Percentiles rank a stretch among this genome's conserved stretches.
These are phyloP conservation scores for Candida tunisiensis DNA, from an alignment of 1,139 yeast species.

Conservation along the genomic window DNA sequence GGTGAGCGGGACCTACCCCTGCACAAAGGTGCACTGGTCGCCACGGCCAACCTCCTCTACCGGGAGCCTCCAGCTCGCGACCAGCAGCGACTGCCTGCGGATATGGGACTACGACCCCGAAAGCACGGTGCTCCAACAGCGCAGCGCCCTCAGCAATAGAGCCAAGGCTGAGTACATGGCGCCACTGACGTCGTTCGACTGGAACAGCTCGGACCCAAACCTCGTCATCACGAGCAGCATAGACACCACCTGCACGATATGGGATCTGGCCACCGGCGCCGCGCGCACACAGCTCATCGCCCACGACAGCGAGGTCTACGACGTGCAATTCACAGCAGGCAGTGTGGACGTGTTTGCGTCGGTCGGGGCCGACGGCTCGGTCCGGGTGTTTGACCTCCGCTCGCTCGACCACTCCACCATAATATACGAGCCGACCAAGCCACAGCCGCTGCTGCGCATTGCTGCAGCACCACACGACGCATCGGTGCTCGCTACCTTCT, in stretches of 20 bases:
- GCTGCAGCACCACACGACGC: slow-evolving; percentile 66
- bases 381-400: slow-evolving; percentile 79
- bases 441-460: slow-evolving; percentile 53
- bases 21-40: slow-evolving; percentile 61
- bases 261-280: slow-evolving; percentile 68
- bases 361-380: slow-evolving; percentile 92
- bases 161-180: slow-evolving; percentile 18
- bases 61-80: slow-evolving; percentile 30
- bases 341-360: slow-evolving; percentile 74
- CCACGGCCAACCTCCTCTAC: slow-evolving; percentile 21
- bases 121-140: slow-evolving; percentile 23
- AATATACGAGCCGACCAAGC: slow-evolving; percentile 54
- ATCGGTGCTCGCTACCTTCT: slow-evolving; percentile 72
- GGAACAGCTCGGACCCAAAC: slow-evolving; percentile 64
- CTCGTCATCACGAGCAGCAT: slow-evolving; percentile 72
- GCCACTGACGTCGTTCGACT: slow-evolving; percentile 89
- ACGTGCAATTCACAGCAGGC: slow-evolving; percentile 67
- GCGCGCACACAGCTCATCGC: slow-evolving; percentile 93
- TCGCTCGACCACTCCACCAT: slow-evolving; percentile 89
- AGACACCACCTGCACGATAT: slow-evolving; percentile 92
- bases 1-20: slow-evolving; percentile 40
- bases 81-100: slow-evolving; percentile 57
- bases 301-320: slow-evolving; percentile 90
- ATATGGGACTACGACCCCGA: slow-evolving; percentile 36
- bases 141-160: slow-evolving; percentile 25